These are phyloP conservation scores for Xylaria sp. DNA, from an alignment of 2,329 filamentous ascomycete genomes.

Conservation along the genomic window DNA sequence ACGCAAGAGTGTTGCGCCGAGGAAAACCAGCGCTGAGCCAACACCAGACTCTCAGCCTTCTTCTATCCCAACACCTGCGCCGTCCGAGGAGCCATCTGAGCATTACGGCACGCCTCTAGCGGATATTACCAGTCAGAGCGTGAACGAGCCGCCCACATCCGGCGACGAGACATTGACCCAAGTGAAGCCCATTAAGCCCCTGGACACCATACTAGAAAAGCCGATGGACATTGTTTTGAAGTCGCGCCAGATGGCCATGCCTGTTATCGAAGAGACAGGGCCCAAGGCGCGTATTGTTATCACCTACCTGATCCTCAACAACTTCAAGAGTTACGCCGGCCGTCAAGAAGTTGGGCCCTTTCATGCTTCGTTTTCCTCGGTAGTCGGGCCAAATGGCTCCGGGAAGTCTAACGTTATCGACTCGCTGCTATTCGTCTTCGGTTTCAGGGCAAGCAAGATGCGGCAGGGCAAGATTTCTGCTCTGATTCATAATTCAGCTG, in stretches of 20 bases:
- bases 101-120: conserved; percentile 69
- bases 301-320: conserved; percentile 89
- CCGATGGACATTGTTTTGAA: conserved; percentile 96
- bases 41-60: conserved; percentile 55
- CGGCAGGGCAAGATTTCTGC: conserved; percentile 98
- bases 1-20: conserved; percentile 69
- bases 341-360: conserved; percentile 96
- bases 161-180: conserved; percentile 61
- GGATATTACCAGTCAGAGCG: conserved; percentile 76
- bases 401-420: conserved; percentile 99
- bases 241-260: conserved; percentile 76
- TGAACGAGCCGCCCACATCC: conserved; percentile 69
- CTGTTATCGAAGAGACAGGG: conserved; percentile 76
- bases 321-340: conserved; percentile 99
- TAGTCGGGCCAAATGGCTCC: conserved; percentile 97
- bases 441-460: conserved; percentile 99
- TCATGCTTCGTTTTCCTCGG: conserved; percentile 95
- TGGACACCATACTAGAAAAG: conserved; percentile 82
- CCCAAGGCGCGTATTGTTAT: conserved; percentile 92
- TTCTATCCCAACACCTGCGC: conserved; percentile 60
- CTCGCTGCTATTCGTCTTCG: conserved; percentile 97
- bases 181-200: conserved; percentile 77
- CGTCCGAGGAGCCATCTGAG: conserved; percentile 64
- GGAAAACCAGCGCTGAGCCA: conserved; percentile 54
- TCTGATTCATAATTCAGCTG: conserved; percentile 95